phyloP scores from a whole-genome alignment of 2,329 filamentous ascomycete species.

The Fusarium sambucinum region DNA sequence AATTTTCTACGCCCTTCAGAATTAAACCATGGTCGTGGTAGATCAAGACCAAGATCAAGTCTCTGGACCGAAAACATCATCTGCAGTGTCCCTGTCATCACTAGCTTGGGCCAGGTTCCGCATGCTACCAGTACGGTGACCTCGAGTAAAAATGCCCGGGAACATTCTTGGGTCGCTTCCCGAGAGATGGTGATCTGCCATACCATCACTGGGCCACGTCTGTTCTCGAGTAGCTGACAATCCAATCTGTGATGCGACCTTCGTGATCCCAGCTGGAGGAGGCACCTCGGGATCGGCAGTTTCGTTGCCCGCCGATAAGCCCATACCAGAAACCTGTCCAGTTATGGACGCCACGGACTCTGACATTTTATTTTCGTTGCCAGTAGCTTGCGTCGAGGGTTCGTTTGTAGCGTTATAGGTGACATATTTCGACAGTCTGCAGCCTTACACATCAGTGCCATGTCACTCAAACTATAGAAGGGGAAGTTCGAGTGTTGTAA shows the following conservation, averaged over 20 bases:
- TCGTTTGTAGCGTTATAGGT: conserved; percentile 50
- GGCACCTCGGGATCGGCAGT: conserved; percentile 24
- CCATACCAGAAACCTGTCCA: conserved; percentile 13
- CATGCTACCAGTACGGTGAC: conserved; percentile 58
- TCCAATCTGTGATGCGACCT: conserved; percentile 40
- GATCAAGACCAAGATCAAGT: conserved; percentile 17
- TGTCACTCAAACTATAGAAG: neutral
- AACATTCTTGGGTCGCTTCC: conserved; percentile 77
- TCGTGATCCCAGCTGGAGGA: conserved; percentile 22
- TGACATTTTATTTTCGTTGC: conserved; percentile 30
- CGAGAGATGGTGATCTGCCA: conserved; percentile 62
- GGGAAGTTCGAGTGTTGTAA: conserved; percentile 33
- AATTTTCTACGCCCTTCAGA: neutral
- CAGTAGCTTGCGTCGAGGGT: conserved; percentile 13
- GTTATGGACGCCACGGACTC: conserved; percentile 35
- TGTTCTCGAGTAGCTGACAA: conserved; percentile 49
- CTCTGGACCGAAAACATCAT: conserved; percentile 39
- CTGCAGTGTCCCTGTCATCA: conserved; percentile 39
- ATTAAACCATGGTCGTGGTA: neutral
- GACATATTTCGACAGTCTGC: conserved; percentile 60
- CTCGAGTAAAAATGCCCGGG: conserved; percentile 74
- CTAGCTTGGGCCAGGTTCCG: conserved; percentile 48
- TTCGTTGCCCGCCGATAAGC: conserved; percentile 12
- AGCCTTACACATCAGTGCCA: conserved; percentile 11
- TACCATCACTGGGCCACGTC: conserved; percentile 55